A percentile compares a stretch with the other conserved stretches of the same genome.
These are phyloP conservation scores for Leishmania guyanensis DNA, from an alignment of 208 protist species.

Conservation along the genomic window DNA sequence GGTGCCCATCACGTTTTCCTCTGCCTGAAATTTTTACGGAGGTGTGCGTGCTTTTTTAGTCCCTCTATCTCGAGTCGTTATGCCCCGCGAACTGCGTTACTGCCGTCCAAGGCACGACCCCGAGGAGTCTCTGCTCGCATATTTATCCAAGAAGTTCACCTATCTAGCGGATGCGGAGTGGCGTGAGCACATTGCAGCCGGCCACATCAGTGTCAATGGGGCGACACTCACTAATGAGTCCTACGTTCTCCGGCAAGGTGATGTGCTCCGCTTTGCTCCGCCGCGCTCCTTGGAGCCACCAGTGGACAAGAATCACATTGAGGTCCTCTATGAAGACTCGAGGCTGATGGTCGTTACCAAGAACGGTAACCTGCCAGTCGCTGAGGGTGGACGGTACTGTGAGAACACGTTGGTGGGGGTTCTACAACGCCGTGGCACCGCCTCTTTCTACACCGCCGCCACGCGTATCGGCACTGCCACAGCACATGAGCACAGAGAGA, in stretches of 20 bases:
- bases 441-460: slow-evolving; percentile 4
- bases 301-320: slow-evolving; percentile 63
- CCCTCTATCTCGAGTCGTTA: slow-evolving; percentile 4
- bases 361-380: slow-evolving; percentile 80
- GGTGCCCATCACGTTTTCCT: background rate
- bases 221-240: background rate
- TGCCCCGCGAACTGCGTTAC: slow-evolving; percentile 68
- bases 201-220: slow-evolving; percentile 52
- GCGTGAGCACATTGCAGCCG: slow-evolving; percentile 46
- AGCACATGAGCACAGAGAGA: background rate
- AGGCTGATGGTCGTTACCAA: slow-evolving; percentile 67
- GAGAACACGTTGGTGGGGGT: slow-evolving; percentile 75
- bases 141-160: slow-evolving; percentile 51
- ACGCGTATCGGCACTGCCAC: background rate
- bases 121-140: slow-evolving; percentile 47
- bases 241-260: slow-evolving; percentile 55
- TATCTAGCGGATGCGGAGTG: slow-evolving; percentile 65
- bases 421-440: slow-evolving; percentile 29
- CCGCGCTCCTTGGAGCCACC: slow-evolving; percentile 71
- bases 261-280: slow-evolving; percentile 62
- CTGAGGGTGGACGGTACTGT: slow-evolving; percentile 85
- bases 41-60: background rate
- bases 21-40: background rate
- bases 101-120: slow-evolving; percentile 55
- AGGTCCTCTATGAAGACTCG: slow-evolving; percentile 60